Evolutionary conservation across 1,284 basidiomycete genomes (phyloP).

Genomic region (Ganoderma resinaceum): DNA sequence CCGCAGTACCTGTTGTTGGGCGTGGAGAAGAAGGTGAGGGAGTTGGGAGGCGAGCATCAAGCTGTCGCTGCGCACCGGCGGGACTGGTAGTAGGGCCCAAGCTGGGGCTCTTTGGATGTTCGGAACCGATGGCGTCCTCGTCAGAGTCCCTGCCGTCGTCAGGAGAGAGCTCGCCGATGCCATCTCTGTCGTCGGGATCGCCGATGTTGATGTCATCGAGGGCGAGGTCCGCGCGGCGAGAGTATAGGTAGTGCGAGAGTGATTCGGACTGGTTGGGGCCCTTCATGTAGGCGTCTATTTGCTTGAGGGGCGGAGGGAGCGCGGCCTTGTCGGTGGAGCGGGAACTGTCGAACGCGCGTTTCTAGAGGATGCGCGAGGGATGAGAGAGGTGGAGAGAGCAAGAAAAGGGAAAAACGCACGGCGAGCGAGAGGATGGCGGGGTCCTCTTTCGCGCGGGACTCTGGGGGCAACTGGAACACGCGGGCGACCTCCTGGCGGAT

Average conservation of each 20-base stretch:
- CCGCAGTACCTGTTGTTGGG: slow-evolving; percentile 24
- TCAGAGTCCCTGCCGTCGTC: slow-evolving; percentile 31
- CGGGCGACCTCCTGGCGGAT: slow-evolving; percentile 31
- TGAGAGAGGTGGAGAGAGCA: slow-evolving; percentile 7
- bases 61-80: slow-evolving; percentile 25
- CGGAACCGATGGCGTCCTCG: slow-evolving; percentile 33
- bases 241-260: slow-evolving; percentile 29
- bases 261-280: slow-evolving; percentile 24
- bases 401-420: slow-evolving; percentile 15
- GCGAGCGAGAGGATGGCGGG: slow-evolving; percentile 27
- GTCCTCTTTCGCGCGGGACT: slow-evolving; percentile 28
- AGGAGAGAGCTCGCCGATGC: slow-evolving; percentile 28
- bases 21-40: slow-evolving; percentile 27
- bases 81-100: slow-evolving; percentile 28
- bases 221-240: slow-evolving; percentile 28
- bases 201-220: slow-evolving; percentile 22
- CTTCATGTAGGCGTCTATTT: slow-evolving; percentile 31
- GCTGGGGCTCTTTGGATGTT: slow-evolving; percentile 32
- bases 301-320: slow-evolving; percentile 31
- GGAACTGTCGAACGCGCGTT: slow-evolving; percentile 28
- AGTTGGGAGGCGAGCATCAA: slow-evolving; percentile 21
- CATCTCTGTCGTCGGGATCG: slow-evolving; percentile 29
- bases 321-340: slow-evolving; percentile 25
- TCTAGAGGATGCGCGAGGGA: slow-evolving; percentile 23
- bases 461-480: slow-evolving; percentile 28